Evolutionary conservation across 2,329 filamentous ascomycete species (phyloP), one percentile per base, ranked within the genome.

Genomic region (Hymenoscyphus scutula): DNA sequence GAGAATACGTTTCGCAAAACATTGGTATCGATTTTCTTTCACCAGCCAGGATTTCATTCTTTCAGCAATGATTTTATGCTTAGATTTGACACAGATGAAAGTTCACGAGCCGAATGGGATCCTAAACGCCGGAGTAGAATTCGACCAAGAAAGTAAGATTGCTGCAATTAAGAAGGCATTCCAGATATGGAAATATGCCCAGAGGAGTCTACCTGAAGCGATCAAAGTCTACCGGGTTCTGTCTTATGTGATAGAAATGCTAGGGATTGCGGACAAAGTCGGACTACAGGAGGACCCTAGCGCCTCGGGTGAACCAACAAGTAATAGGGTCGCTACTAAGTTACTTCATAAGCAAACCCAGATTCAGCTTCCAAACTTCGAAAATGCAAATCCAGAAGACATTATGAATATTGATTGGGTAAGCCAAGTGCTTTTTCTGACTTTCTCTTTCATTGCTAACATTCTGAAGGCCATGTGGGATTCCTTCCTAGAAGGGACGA

Each of bases 371-470:
- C 41, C 41, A 23, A 11, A 53, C 2, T 29, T 54, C 58, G 60
- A 45, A 25, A 59, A 34, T 57, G 25, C 53, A 27, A 37, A 34
- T 37, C 60, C 59, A 17, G 48, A 56, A 23, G 30, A 60, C 29
- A 63, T 68, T 8, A 68, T 72, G 63, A 68, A 72, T 32, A 65
- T 74, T 58, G 71, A 74, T 38, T 74, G 71, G 71, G 70, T 73
- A 53, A 53, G 65, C 4, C 25, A 29, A 17, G 64, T 17, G 1
- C 2, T 15, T 29, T 25, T 19, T 38, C 2, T 41, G 11, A 8
- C 19, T 53, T 51, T 17, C 48, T 53, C 63, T 30, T 62, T 34
- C 15, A 23, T n/a, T 61, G 45, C 58, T 65, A 32, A 67, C 56
- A 32, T 15, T 30, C 23, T 41, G 41, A 27, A 73, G 72, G 62